Base-by-base conservation (phyloP, 1,139 yeast species). In the Sugiyamaella sp. region DNA sequence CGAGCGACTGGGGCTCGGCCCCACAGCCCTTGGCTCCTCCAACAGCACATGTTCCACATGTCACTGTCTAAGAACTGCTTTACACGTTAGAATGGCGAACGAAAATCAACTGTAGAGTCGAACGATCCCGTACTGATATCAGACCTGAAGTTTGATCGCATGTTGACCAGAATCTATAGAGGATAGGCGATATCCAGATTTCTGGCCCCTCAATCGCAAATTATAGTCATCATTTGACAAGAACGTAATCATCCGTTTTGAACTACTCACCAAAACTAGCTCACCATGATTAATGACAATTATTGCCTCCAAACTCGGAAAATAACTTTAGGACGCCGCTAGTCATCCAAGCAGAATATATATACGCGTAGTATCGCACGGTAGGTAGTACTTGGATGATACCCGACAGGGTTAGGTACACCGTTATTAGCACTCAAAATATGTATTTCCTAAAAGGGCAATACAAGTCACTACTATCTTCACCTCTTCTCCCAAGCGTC, bases 131-230 rank as follows among this genome's bases (percentile, higher is more conserved):
- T 24, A 27, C 19, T 42, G 5, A 38, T 25, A 39, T 46, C 50
- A 46, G 50, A 46, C 48, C 12, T 19, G 57, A 55, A 54, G 45
- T 33, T 60, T 66, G 60, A 64, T 71, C 64, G 66, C 74, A 70
- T 60, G 25, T 49, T 52, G 47, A 56, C 62, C 57, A 53, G 49
- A 43, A 58, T 56, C 69, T 59, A 49, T 62, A 60, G 55, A 59
- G 64, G 60, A 59, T 59, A 67, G 70, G 71, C 70, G 70, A 63
- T 64, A 63, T 57, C 60, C 65, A 59, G 50, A 56, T 49, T 52
- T 45, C 48, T 55, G 59, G 59, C 57, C 62, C 46, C 59, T 82
- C 79, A 77, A 82, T 77, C 86, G 86, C 86, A 82, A 82, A 82
- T 82, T 82, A 81, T 73, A 74, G 57, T 44, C 71, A 66, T 68